These are phyloP conservation scores for Begonia fuchsioides DNA, from an alignment of 306 rosid genomes.

Conservation along the genomic window DNA sequence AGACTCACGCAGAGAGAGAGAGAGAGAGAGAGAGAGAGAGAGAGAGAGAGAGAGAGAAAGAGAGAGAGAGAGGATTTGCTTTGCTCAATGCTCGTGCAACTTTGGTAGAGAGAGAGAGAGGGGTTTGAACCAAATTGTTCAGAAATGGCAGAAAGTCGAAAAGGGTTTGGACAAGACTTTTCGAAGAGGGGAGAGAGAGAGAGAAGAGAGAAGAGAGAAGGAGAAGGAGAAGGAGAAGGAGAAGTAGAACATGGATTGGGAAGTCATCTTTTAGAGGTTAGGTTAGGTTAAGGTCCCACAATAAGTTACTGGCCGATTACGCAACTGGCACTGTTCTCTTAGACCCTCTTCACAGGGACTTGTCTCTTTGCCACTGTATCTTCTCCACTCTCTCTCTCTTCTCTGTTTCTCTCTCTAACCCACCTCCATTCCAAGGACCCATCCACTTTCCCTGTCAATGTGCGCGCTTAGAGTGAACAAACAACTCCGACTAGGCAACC, in stretches of 20 bases:
- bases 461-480: slow-evolving; percentile 20
- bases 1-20: too few relatives aligned
- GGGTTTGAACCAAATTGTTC: slow-evolving; percentile 34
- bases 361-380: too few relatives aligned
- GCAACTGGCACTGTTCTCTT: slow-evolving; percentile 19
- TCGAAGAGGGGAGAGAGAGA: slow-evolving; percentile 17
- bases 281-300: slow-evolving; percentile 51
- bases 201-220: neutral
- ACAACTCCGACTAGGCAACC: slow-evolving; percentile 9
- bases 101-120: slow-evolving; percentile 27
- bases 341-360: too few relatives aligned
- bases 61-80: slow-evolving; percentile 23
- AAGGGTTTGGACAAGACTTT: too few relatives aligned
- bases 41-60: too few relatives aligned
- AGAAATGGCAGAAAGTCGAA: slow-evolving; percentile 52
- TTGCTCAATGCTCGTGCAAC: too few relatives aligned
- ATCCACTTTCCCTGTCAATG: too few relatives aligned
- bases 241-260: slow-evolving; percentile 1
- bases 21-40: neutral
- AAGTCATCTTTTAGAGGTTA: slow-evolving; percentile 31
- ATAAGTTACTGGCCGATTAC: slow-evolving; percentile 40
- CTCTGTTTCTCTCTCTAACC: too few relatives aligned
- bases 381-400: too few relatives aligned
- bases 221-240: neutral
- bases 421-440: too few relatives aligned